phyloP scores from a whole-genome alignment of 2,329 filamentous ascomycete species.

The Xylaria digitata region DNA sequence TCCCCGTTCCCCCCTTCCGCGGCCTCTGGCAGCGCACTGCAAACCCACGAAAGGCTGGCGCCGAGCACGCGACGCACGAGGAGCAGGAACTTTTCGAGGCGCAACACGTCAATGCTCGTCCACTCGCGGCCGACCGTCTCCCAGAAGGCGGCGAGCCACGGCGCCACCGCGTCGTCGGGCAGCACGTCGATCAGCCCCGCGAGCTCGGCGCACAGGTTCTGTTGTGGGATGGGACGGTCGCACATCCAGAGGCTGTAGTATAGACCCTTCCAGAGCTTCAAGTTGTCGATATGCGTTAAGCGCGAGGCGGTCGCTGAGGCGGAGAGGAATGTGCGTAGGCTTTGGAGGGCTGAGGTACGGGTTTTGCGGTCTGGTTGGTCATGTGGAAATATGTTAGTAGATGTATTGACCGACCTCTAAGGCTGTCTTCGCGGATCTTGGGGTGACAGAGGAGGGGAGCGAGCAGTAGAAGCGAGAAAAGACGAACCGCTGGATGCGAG shows the following conservation, averaged over 20 bases:
- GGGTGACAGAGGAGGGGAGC: background rate
- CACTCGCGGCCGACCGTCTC: constrained; percentile 76
- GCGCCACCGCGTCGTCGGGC: constrained; percentile 55
- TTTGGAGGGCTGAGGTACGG: constrained; percentile 80
- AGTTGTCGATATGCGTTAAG: constrained; percentile 75
- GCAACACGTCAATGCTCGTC: constrained; percentile 76
- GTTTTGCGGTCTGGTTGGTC: constrained; percentile 75
- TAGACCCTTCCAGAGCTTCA: constrained; percentile 94
- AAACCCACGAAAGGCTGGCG: constrained; percentile 70
- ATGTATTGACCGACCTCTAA: constrained; percentile 1
- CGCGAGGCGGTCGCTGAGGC: constrained; percentile 61
- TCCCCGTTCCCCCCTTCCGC: constrained; percentile 49
- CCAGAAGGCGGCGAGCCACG: constrained; percentile 75
- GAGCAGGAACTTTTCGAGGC: constrained; percentile 93
- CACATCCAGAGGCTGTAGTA: constrained; percentile 96
- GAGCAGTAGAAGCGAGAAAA: constrained; percentile 14
- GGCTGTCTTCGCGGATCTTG: background rate
- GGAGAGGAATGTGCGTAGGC: constrained; percentile 81
- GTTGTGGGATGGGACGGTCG: constrained; percentile 88
- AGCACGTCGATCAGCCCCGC: constrained; percentile 74
- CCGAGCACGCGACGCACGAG: constrained; percentile 82
- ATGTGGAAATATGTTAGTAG: background rate
- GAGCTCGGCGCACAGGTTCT: constrained; percentile 82
- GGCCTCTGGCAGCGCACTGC: constrained; percentile 28
- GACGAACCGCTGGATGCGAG: constrained; percentile 83